phyloP scores from a whole-genome alignment of 2,329 filamentous ascomycete genomes.

The Neonectria punicea region DNA sequence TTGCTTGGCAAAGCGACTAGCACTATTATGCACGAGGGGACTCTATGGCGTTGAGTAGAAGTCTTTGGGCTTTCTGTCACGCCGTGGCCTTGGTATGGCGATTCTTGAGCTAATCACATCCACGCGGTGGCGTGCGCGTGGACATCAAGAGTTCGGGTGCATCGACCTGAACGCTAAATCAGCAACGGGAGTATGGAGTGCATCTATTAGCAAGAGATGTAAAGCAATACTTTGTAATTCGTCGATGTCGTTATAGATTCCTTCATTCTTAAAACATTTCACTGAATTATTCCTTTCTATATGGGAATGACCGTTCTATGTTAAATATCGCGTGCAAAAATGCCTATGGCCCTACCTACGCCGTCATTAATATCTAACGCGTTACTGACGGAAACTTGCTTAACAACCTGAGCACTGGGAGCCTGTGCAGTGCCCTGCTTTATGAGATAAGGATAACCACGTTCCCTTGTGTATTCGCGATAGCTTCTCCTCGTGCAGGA shows the following conservation, averaged over 20 bases:
- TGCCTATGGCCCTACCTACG: not conserved
- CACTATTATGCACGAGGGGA: not conserved
- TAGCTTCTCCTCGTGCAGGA: slow-evolving; percentile 1
- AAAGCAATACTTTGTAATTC: not conserved
- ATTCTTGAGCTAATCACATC: not conserved
- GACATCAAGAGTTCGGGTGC: not conserved
- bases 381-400: not conserved
- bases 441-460: not conserved
- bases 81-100: not conserved
- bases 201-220: not conserved
- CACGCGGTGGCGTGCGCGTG: not conserved
- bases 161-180: not conserved
- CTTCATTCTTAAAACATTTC: slow-evolving; percentile 1
- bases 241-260: not conserved
- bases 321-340: not conserved
- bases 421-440: not conserved
- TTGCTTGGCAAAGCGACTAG: not conserved
- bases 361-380: not conserved
- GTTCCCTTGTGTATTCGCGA: slow-evolving; percentile 1
- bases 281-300: not conserved
- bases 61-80: not conserved
- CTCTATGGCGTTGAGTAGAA: not conserved
- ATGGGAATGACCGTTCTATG: not conserved
- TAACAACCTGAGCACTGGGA: not conserved
- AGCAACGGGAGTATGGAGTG: not conserved